Conservation (phyloP, 257 asterid genomes). For the Nicotiana tomentosiformis region DNA sequence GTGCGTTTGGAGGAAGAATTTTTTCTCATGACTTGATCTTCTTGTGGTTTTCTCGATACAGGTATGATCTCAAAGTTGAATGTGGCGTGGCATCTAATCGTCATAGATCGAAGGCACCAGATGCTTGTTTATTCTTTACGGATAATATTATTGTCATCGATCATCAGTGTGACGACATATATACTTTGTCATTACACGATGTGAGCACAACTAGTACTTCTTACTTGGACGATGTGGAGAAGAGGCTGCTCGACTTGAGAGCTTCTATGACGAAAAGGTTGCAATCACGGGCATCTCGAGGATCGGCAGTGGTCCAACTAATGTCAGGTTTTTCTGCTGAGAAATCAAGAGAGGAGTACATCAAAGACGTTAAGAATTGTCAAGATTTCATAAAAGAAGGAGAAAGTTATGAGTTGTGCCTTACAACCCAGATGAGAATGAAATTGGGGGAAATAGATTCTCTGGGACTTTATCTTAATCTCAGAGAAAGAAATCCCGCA, state of each 20-base stretch:
- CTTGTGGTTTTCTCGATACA: slow-evolving; percentile 30
- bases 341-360: slow-evolving; percentile 73
- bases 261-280: slow-evolving; percentile 14
- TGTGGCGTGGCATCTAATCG: slow-evolving; percentile 62
- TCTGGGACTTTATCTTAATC: slow-evolving; percentile 61
- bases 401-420: slow-evolving; percentile 91
- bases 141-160: slow-evolving; percentile 83
- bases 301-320: slow-evolving; percentile 8
- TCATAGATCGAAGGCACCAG: slow-evolving; percentile 78
- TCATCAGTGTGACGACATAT: slow-evolving; percentile 65
- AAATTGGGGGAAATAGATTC: slow-evolving; percentile 45
- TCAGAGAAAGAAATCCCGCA: slow-evolving; percentile 82
- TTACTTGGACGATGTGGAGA: slow-evolving; percentile 62
- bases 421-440: slow-evolving; percentile 77
- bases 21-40: slow-evolving; percentile 1
- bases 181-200: slow-evolving; percentile 52
- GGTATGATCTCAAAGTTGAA: slow-evolving; percentile 94
- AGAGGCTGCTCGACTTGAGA: slow-evolving; percentile 51
- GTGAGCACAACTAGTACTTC: slow-evolving; percentile 25
- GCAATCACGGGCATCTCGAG: slow-evolving; percentile 14
- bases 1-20: slow-evolving; percentile 2
- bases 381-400: slow-evolving; percentile 72
- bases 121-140: slow-evolving; percentile 93
- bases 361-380: slow-evolving; percentile 63
- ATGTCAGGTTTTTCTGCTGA: slow-evolving; percentile 51